These are phyloP conservation scores for Rhexocercosporidium sp. DNA, from an alignment of 2,329 filamentous ascomycete species.

Conservation along the genomic window DNA sequence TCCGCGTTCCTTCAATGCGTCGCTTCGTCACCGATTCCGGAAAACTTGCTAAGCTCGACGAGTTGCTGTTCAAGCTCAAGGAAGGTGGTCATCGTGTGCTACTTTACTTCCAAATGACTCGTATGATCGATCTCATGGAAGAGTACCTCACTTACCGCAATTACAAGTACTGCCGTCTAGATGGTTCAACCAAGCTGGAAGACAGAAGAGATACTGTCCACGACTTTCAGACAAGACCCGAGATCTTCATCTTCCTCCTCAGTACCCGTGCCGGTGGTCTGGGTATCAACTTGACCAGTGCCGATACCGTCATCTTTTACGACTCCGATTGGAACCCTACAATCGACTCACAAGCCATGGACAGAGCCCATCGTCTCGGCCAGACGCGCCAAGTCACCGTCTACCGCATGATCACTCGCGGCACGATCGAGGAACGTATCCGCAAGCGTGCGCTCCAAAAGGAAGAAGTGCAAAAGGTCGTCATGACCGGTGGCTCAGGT, in stretches of 20 bases:
- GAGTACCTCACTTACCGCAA: constrained; percentile 98
- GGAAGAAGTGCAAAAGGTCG: constrained; percentile 96
- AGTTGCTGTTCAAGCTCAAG: constrained; percentile 87
- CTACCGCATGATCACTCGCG: constrained; percentile 94
- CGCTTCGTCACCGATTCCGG: constrained; percentile 98
- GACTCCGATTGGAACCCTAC: constrained; percentile 99
- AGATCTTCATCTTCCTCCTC: constrained; percentile 96
- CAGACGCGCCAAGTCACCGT: constrained; percentile 96
- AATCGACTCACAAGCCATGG: constrained; percentile 98
- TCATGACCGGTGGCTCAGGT: constrained; percentile 84
- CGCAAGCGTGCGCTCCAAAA: constrained; percentile 96
- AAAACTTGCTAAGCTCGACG: constrained; percentile 90
- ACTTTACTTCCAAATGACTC: constrained; percentile 99
- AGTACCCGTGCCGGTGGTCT: constrained; percentile 96
- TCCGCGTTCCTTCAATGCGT: constrained; percentile 93
- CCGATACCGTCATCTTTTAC: constrained; percentile 99
- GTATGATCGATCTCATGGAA: constrained; percentile 99
- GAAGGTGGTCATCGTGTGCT: constrained; percentile 90
- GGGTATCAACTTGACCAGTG: constrained; percentile 95
- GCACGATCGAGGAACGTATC: constrained; percentile 97
- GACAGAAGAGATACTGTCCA: constrained; percentile 95
- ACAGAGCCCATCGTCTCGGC: constrained; percentile 95
- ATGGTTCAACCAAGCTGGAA: constrained; percentile 96
- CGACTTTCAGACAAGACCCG: constrained; percentile 92
- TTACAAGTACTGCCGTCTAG: constrained; percentile 96